Percentiles rank a stretch among this genome's conserved stretches.
Conservation (phyloP, 1,284 basidiomycete genomes). For the Ustanciosporium gigantosporum region DNA sequence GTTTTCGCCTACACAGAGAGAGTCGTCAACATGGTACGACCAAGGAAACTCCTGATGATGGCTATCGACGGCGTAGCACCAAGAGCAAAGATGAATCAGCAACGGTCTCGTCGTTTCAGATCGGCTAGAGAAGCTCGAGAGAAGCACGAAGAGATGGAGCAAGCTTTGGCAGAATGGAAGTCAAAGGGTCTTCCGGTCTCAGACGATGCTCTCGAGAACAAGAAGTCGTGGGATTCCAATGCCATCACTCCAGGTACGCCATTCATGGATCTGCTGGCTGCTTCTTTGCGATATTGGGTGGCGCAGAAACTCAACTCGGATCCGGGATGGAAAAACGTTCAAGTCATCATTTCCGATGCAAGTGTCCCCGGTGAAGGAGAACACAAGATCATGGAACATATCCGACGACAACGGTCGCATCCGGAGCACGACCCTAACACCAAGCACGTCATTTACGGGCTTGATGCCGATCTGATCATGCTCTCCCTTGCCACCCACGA, state of each 20-base stretch:
- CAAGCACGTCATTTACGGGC: slow-evolving; percentile 92
- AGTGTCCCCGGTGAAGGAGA: slow-evolving; percentile 98
- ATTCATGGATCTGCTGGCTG: slow-evolving; percentile 92
- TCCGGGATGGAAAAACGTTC: slow-evolving; percentile 79
- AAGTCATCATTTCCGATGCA: slow-evolving; percentile 96
- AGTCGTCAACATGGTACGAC: slow-evolving; percentile 94
- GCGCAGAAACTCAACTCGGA: slow-evolving; percentile 92
- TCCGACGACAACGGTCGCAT: slow-evolving; percentile 84
- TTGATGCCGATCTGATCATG: slow-evolving; percentile 99
- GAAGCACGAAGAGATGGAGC: slow-evolving; percentile 81
- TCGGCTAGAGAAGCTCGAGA: slow-evolving; percentile 92
- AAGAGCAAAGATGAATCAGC: slow-evolving; percentile 99
- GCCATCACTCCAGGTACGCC: slow-evolving; percentile 97
- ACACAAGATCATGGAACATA: slow-evolving; percentile 99
- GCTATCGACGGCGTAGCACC: slow-evolving; percentile 98
- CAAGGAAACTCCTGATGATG: slow-evolving; percentile 94
- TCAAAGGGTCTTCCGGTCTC: slow-evolving; percentile 84
- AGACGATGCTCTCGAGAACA: slow-evolving; percentile 75
- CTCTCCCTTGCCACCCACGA: slow-evolving; percentile 96
- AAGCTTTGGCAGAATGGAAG: slow-evolving; percentile 82
- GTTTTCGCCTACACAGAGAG: slow-evolving; percentile 96
- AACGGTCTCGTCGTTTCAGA: slow-evolving; percentile 91
- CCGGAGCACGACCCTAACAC: slow-evolving; percentile 92
- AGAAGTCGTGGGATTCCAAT: slow-evolving; percentile 94
- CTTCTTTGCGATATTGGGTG: slow-evolving; percentile 92